These are phyloP conservation scores for Coemansia asiatica DNA, from an alignment of 192 early-diverging fungal species.

Conservation along the genomic window DNA sequence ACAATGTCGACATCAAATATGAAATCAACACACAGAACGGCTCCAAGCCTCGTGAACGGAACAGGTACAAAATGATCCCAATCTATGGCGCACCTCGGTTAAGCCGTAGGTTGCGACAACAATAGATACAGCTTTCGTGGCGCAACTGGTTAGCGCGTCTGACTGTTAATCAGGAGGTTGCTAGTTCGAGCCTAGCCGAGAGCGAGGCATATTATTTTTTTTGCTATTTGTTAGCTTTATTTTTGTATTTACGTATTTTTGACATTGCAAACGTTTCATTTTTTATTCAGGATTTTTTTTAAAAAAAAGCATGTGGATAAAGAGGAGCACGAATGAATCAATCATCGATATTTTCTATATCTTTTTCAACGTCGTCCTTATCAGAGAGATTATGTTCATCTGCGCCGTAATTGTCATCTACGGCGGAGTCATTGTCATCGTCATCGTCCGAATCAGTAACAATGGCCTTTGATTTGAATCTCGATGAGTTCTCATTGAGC, in stretches of 20 bases:
- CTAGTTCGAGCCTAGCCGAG: constrained; percentile 11
- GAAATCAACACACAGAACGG: no score
- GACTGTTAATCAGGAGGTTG: constrained; percentile 12
- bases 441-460: constrained; percentile 20
- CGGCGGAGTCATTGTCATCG: not conserved
- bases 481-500: not conserved
- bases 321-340: no score
- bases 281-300: not conserved
- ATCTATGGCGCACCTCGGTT: no score
- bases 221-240: not conserved
- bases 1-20: no score
- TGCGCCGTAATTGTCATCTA: no score
- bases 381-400: no score
- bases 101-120: no score
- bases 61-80: no score
- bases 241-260: not conserved
- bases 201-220: not conserved
- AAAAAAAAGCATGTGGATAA: no score
- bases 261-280: not conserved
- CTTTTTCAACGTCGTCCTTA: no score
- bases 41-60: no score
- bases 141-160: constrained; percentile 12
- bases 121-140: constrained; percentile 10
- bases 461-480: constrained; percentile 40
- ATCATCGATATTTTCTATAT: no score